Base-by-base conservation (phyloP, 2,329 filamentous ascomycete species). In the Diplodia scrobiculata region DNA sequence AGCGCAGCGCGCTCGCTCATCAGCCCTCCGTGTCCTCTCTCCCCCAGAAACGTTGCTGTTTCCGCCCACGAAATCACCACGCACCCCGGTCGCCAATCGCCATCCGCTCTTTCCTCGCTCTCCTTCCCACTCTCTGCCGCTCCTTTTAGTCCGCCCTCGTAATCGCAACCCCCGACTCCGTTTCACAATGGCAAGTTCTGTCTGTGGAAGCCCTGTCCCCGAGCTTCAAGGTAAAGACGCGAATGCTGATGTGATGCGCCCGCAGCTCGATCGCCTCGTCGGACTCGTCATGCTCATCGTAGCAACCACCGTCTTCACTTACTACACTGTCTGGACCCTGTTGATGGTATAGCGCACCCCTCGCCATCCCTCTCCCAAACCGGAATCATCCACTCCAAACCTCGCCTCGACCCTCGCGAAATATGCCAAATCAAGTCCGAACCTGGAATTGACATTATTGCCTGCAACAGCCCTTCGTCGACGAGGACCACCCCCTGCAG, bases 311-410 rank as follows among this genome's bases (percentile, higher is more conserved):
- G 86, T 91, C 77, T 91, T 91, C 78, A 83, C 90, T 74, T 99
- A 99, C 86, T 99, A 99, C 83, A 95, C 92, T 70, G 87, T 97
- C 79, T 99, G 95, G 95, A 97, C 95, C 32, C 85, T 99, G 70
- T 85, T 98, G 71, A 98, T 99, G 91, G 95, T 97, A 86, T 41
- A 36, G 17, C 21, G 6, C 6, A 32, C 29, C 51, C 32, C 47
- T 25, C 19, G 59, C 41, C 55, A 45, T 45, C 41, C 41, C 41
- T 45, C 41, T n/a, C 41, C 41, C 41, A 19, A 45, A 45, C 19
- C 41, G 5, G 41, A n/a, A 50, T 21, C 48, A 58, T 17, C 17
- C 45, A 34, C n/a, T n/a, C 34, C 47, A 52, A n/a, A n/a, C 17
- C n/a, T 45, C 50, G 19, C 58, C 51, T 17, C 55, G 14, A 60